Base-by-base conservation (phyloP, 768 basidiomycete species). In the Galerina marginata region DNA sequence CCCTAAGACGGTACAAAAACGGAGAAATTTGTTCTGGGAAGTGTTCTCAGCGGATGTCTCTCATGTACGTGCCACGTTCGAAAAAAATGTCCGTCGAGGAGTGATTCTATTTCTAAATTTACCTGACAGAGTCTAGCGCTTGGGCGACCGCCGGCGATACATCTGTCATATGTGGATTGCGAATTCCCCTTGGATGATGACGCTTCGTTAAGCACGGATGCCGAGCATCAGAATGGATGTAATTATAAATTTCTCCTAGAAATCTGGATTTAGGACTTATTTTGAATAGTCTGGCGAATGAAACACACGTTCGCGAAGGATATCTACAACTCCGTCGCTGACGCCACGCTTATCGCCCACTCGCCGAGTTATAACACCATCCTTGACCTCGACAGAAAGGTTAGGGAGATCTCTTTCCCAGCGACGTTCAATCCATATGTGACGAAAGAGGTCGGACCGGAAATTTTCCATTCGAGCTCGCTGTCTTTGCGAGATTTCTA, bases 1-100 rank as follows among this genome's bases (percentile, higher is more conserved):
- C 49, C 72, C 82, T 0, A 81, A 81, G 65, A 82, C 78, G 15
- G 85, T 89, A 4, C 82, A 90, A 65, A 79, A 82, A 48, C 80
- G 90, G 45, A 79, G 90, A 52, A 78, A 79, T 20, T 71, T 92
- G 11, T 91, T 91, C 64, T 92, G 89, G 87, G 89, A 92, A 65
- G 72, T 90, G 1, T 83, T 86, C 58, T 80, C 84, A n/a, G 71
- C 83, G 1, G 89, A 91, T 66, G 80, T 79, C 20, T 85, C 82
- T 40, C 76, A 81, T 68, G 81, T 83, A 59, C 58, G 77, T 71
- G 20, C 20, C 16, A n/a, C 55, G 62, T 44, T 43, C 4, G 29
- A 33, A 33, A 3, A 33, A 16, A 14, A 16, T 39, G 12, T 33
- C 12, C 36, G 9, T 47, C 20, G 29, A 20, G 2, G 45, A 46